These are phyloP conservation scores for Pythium utonaiense DNA, from an alignment of 352 stramenopile genomes.

Conservation along the genomic window DNA sequence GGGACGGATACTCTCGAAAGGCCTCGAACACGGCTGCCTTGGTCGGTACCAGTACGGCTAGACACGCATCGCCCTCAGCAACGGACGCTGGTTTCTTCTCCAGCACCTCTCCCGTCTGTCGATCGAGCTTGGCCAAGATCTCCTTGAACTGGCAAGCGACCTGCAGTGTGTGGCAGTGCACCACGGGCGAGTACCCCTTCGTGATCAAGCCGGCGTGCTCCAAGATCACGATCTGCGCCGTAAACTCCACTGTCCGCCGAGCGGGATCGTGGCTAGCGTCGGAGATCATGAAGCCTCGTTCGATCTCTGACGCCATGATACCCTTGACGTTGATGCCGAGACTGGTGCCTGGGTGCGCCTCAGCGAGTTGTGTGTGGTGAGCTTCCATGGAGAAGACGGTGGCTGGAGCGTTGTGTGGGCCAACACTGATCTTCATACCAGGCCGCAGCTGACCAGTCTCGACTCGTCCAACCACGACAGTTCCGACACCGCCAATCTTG, in stretches of 20 bases:
- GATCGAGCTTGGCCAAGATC: slow-evolving; percentile 97
- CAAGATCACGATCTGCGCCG: slow-evolving; percentile 96
- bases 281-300: slow-evolving; percentile 92
- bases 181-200: slow-evolving; percentile 92
- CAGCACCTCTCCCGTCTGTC: slow-evolving; percentile 93
- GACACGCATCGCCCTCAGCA: slow-evolving; percentile 95
- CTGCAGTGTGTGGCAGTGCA: slow-evolving; percentile 98
- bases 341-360: slow-evolving; percentile 93
- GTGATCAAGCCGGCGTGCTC: slow-evolving; percentile 93
- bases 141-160: slow-evolving; percentile 94
- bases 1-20: slow-evolving; percentile 95
- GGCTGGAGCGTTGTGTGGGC: slow-evolving; percentile 84
- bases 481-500: slow-evolving; percentile 97
- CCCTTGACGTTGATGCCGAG: slow-evolving; percentile 98
- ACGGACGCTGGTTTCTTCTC: slow-evolving; percentile 93
- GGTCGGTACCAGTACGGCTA: slow-evolving; percentile 92
- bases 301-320: slow-evolving; percentile 92
- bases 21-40: slow-evolving; percentile 95
- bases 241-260: slow-evolving; percentile 82
- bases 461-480: slow-evolving; percentile 94
- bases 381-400: slow-evolving; percentile 97
- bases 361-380: slow-evolving; percentile 91
- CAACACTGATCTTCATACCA: slow-evolving; percentile 91
- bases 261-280: slow-evolving; percentile 93
- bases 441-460: slow-evolving; percentile 96